phyloP scores from a whole-genome alignment of 768 basidiomycete species.

The Russula compacta region DNA sequence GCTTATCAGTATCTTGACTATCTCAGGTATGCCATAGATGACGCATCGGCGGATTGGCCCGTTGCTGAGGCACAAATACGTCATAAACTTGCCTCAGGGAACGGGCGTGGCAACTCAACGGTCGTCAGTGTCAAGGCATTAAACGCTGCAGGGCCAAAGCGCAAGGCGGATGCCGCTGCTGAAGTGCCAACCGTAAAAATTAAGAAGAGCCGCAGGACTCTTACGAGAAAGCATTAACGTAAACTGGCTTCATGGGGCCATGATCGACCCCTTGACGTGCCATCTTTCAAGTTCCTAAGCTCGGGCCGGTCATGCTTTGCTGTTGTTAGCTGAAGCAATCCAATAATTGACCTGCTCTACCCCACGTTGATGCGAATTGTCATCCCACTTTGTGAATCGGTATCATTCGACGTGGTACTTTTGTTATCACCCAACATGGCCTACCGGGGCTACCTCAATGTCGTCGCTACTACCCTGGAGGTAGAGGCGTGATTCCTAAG shows the following conservation, averaged over 20 bases:
- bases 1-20: slow-evolving; percentile 8
- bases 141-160: slow-evolving; percentile 36
- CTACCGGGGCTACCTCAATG: no score
- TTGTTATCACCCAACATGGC: no score
- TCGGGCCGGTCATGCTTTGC: no score
- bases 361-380: no score
- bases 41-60: slow-evolving; percentile 61
- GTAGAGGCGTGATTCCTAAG: no score
- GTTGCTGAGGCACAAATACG: slow-evolving; percentile 66
- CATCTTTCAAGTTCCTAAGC: background rate
- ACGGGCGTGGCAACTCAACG: slow-evolving; percentile 41
- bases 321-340: no score
- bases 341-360: no score
- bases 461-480: no score
- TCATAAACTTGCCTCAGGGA: slow-evolving; percentile 27
- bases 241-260: background rate
- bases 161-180: slow-evolving; percentile 42
- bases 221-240: slow-evolving; percentile 1
- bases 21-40: slow-evolving; percentile 66
- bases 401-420: no score
- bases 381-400: no score
- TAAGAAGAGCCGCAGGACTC: slow-evolving; percentile 18
- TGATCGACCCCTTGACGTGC: background rate
- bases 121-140: slow-evolving; percentile 68
- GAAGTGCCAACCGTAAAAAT: slow-evolving; percentile 32